phyloP scores from a whole-genome alignment of 139 green algal genomes.

The Eudorina sp. region DNA sequence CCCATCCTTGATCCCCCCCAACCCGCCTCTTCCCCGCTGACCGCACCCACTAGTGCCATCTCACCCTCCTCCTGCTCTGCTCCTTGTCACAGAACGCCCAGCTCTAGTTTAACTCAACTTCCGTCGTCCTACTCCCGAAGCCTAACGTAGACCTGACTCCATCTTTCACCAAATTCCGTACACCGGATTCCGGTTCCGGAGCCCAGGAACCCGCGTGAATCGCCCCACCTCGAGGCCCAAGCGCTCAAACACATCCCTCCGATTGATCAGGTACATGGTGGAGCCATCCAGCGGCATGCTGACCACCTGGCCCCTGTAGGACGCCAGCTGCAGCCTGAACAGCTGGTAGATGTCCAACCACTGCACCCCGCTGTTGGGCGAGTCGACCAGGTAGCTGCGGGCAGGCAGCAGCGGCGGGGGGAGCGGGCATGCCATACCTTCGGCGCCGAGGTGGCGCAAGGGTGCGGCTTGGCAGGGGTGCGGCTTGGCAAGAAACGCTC shows the following conservation, averaged over 20 bases:
- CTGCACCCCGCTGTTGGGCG: background rate
- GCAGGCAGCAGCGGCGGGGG: background rate
- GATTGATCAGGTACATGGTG: background rate
- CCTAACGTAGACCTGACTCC: too few relatives aligned
- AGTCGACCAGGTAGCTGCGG: background rate
- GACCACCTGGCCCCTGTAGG: background rate
- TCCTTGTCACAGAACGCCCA: too few relatives aligned
- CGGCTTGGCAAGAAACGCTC: background rate
- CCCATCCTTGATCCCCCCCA: too few relatives aligned
- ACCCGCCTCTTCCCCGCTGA: too few relatives aligned
- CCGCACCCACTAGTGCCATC: too few relatives aligned
- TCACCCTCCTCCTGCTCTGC: too few relatives aligned
- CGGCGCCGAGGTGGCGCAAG: background rate
- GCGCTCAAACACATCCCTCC: background rate
- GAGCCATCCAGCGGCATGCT: slow-evolving; percentile 20
- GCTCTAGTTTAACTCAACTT: too few relatives aligned
- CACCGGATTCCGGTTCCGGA: too few relatives aligned
- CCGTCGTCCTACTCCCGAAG: too few relatives aligned
- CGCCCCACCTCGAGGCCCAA: background rate
- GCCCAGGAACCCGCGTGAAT: too few relatives aligned
- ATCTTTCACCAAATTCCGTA: too few relatives aligned
- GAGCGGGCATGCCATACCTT: background rate
- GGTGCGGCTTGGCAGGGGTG: background rate
- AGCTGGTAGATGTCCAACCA: slow-evolving; percentile 5
- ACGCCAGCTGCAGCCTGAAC: slow-evolving; percentile 30